Evolutionary conservation across 1,284 basidiomycete species (phyloP).

Genomic region (Tilletiopsis washingtonensis): DNA sequence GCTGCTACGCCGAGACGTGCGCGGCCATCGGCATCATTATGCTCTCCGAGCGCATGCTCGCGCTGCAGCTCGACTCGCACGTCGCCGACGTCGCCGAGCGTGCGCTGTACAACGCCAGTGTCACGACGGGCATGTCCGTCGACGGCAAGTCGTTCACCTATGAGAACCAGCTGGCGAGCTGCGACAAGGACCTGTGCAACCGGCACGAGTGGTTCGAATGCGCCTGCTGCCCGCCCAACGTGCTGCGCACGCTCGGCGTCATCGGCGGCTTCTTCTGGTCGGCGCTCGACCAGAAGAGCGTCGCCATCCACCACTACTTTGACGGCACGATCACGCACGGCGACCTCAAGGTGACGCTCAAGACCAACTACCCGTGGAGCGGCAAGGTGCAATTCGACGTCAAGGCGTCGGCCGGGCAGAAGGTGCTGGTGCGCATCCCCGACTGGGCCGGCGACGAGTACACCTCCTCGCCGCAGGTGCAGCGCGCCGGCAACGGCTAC

Average conservation of each 20-base stretch:
- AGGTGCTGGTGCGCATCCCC: slow-evolving; percentile 6
- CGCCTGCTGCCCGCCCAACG: slow-evolving; percentile 16
- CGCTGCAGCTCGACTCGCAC: slow-evolving; percentile 3
- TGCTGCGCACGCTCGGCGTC: slow-evolving; percentile 12
- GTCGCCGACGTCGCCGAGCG: slow-evolving; percentile 15
- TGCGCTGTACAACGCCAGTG: slow-evolving; percentile 13
- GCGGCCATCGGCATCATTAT: slow-evolving; percentile 11
- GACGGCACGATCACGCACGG: slow-evolving; percentile 8
- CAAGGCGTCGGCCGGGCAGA: not conserved
- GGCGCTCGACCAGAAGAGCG: no score
- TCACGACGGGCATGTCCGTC: slow-evolving; percentile 16
- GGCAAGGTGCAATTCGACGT: slow-evolving; percentile 3
- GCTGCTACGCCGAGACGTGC: slow-evolving; percentile 16
- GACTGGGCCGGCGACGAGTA: slow-evolving; percentile 9
- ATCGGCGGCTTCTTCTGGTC: slow-evolving; percentile 15
- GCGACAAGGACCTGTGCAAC: slow-evolving; percentile 10
- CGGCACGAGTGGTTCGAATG: slow-evolving; percentile 16
- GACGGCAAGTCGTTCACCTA: slow-evolving; percentile 13
- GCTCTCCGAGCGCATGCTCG: slow-evolving; percentile 12
- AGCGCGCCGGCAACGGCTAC: slow-evolving; percentile 3
- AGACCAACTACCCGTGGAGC: slow-evolving; percentile 9
- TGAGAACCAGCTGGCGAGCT: slow-evolving; percentile 15
- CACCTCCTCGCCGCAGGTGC: not conserved
- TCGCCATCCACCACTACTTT: slow-evolving; percentile 13
- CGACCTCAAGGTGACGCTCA: slow-evolving; percentile 6